A percentile compares a stretch with the other conserved stretches of the same genome.
Evolutionary conservation across 371 early-diverging fungal genomes (phyloP).

Genomic region (Thermomucor indicae-seudaticae): DNA sequence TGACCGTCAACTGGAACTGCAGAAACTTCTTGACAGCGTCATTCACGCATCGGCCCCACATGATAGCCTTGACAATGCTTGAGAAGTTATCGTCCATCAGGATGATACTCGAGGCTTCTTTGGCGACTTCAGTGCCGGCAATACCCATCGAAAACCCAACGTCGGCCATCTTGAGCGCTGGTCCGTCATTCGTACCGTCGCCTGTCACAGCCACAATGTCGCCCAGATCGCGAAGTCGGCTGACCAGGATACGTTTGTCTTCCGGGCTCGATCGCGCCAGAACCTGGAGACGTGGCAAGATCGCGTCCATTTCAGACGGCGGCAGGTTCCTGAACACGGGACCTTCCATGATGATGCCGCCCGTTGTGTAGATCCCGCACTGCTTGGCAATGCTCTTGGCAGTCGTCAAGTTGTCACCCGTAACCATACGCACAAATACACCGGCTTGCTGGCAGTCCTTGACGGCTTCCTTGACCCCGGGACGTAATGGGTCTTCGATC

Average conservation of each 20-base stretch:
- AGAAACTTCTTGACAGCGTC: constrained; percentile 76
- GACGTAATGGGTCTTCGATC: constrained; percentile 74
- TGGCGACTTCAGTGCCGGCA: constrained; percentile 77
- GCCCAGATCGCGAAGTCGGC: constrained; percentile 55
- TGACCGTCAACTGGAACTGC: constrained; percentile 76
- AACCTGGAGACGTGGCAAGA: constrained; percentile 64
- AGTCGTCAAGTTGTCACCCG: constrained; percentile 70
- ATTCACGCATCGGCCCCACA: constrained; percentile 75
- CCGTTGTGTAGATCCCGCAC: constrained; percentile 59
- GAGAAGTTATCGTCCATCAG: constrained; percentile 76
- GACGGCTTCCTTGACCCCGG: constrained; percentile 66
- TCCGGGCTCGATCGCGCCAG: constrained; percentile 70
- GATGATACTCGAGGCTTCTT: constrained; percentile 75
- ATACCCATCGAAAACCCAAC: constrained; percentile 81
- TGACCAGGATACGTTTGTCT: constrained; percentile 68
- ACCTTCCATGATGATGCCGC: constrained; percentile 67
- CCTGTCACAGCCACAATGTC: constrained; percentile 77
- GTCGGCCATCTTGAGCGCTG: constrained; percentile 74
- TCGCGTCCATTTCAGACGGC: constrained; percentile 52
- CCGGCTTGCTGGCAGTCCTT: constrained; percentile 64
- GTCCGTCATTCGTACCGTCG: constrained; percentile 73
- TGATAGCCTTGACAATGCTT: constrained; percentile 68
- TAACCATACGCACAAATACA: constrained; percentile 80
- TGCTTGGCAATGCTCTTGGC: constrained; percentile 69
- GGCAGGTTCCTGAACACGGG: constrained; percentile 59